phyloP scores from a whole-genome alignment of 177 flowering plant genomes.

The Vitis hybrid region DNA sequence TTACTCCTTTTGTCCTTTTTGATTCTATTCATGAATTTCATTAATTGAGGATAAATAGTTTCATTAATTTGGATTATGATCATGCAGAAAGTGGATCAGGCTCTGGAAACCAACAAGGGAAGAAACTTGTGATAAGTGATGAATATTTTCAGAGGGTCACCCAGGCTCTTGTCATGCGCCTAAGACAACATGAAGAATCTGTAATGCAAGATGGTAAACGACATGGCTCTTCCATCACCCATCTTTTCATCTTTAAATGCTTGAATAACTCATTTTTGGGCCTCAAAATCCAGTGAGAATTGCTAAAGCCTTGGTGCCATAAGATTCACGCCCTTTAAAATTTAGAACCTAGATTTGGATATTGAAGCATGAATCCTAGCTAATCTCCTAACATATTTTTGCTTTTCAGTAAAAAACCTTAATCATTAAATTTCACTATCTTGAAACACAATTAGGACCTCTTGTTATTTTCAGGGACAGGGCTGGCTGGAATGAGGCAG shows the following conservation, averaged over 20 bases:
- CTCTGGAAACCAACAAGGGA: slow-evolving; percentile 37
- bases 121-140: slow-evolving; percentile 72
- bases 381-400: not conserved
- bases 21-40: not conserved
- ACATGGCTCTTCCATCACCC: not conserved
- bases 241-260: not conserved
- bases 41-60: no score
- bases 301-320: not conserved
- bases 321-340: not conserved
- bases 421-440: not conserved
- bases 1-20: not conserved
- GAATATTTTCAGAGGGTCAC: slow-evolving; percentile 89
- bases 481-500: slow-evolving; percentile 91
- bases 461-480: slow-evolving; percentile 52
- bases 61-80: not conserved
- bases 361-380: not conserved
- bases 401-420: not conserved
- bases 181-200: slow-evolving; percentile 85
- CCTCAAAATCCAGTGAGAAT: not conserved
- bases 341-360: not conserved
- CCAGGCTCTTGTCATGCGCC: slow-evolving; percentile 80
- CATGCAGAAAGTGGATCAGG: slow-evolving; percentile 41
- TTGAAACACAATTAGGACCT: slow-evolving; percentile 3
- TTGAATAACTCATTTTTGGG: not conserved
- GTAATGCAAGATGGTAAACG: slow-evolving; percentile 61